Evolutionary conservation across 495 filamentous ascomycete genomes (phyloP).

Genomic region (Hypoxylon perforatum): DNA sequence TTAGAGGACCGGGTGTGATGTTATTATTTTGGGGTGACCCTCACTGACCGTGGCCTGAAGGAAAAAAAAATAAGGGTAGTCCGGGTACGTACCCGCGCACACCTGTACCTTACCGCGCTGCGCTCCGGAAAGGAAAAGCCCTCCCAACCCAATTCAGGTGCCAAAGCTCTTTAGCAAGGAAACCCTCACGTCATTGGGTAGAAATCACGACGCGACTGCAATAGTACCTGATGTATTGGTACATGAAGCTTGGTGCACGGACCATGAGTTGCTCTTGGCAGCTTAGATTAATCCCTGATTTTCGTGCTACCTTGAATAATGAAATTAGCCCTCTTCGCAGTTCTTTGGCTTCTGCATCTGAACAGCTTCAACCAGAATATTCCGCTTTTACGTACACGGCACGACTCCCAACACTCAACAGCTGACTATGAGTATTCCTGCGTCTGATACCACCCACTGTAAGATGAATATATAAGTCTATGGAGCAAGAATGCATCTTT

Average conservation of each 20-base stretch:
- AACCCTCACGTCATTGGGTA: conserved; percentile 33
- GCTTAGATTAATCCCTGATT: not conserved
- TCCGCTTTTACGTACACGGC: no score
- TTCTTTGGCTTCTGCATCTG: no score
- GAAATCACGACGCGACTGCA: conserved; percentile 24
- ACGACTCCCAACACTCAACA: no score
- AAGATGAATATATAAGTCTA: no score
- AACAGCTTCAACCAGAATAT: no score
- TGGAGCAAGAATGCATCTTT: no score
- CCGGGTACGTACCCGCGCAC: conserved; percentile 14
- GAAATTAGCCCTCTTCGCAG: no score
- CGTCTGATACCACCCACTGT: no score
- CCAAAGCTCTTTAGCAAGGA: conserved; percentile 15
- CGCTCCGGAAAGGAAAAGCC: conserved; percentile 1
- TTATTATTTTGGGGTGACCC: conserved; percentile 42
- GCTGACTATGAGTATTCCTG: no score
- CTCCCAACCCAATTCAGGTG: conserved; percentile 17
- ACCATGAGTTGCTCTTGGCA: conserved; percentile 1
- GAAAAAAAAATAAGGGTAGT: conserved; percentile 20
- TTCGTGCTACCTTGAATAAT: no score
- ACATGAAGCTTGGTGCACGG: conserved; percentile 4
- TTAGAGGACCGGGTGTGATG: conserved; percentile 32
- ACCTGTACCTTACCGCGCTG: conserved; percentile 4
- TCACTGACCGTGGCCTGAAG: conserved; percentile 3
- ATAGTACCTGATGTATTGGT: not conserved